Conservation (phyloP, 2,329 filamentous ascomycete genomes). For the Lachnellula occidentalis region DNA sequence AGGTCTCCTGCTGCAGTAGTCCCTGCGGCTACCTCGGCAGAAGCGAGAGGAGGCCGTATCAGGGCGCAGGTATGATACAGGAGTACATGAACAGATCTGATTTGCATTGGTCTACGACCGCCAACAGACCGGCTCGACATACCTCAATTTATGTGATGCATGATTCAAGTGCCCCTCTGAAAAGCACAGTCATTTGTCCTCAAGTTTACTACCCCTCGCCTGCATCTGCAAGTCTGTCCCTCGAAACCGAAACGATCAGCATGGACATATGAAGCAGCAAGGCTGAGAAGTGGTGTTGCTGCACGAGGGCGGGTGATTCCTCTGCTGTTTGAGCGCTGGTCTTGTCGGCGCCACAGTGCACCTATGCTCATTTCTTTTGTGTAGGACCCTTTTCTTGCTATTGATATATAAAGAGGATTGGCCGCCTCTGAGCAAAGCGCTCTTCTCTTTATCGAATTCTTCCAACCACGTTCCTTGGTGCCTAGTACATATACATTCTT, state of each 20-base stretch:
- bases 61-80: not conserved
- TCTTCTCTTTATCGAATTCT: slow-evolving; percentile 21
- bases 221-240: slow-evolving; percentile 10
- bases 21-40: not conserved
- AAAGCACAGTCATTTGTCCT: not conserved
- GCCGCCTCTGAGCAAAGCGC: slow-evolving; percentile 3
- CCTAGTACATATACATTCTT: slow-evolving; percentile 20
- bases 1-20: not conserved
- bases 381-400: not conserved
- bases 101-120: slow-evolving; percentile 8
- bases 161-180: slow-evolving; percentile 1
- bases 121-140: not conserved
- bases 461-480: slow-evolving; percentile 25
- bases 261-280: slow-evolving; percentile 17
- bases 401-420: not conserved
- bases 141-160: slow-evolving; percentile 15
- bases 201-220: slow-evolving; percentile 2
- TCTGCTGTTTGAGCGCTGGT: slow-evolving; percentile 14
- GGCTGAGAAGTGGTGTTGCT: slow-evolving; percentile 10
- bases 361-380: not conserved
- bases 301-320: slow-evolving; percentile 1
- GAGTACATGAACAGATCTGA: not conserved
- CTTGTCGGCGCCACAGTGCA: not conserved
- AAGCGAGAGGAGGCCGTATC: not conserved
- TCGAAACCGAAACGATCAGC: slow-evolving; percentile 18